Base-by-base conservation (phyloP, 176 grass and related monocot genomes). In the Oryza meridionalis region DNA sequence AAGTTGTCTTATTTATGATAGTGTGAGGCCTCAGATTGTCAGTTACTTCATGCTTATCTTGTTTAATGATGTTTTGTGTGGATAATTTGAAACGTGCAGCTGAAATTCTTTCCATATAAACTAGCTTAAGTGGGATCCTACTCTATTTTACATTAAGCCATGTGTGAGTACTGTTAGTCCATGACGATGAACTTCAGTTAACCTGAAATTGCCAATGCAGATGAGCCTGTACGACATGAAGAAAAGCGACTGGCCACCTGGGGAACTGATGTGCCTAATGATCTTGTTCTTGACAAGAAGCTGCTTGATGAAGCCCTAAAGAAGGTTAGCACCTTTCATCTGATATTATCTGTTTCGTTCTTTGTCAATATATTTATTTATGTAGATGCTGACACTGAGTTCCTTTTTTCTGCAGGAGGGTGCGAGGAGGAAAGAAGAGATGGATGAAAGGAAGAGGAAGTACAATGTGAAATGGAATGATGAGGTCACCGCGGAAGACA, bases 381-480 rank as follows among this genome's bases (percentile, higher is more conserved):
- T 25, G 33, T 59, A 29, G 44, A 65, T 78, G 29, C 76, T 92
- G 61, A 99, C 77, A 33, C 42, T 85, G 9, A 13, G n/a, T 80
- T 86, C 77, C 24, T 2, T 45, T 80, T 77, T 40, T 81, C 11
- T 68, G 11, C 77, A 99, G 93, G 96, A 96, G 96, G 84, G 84
- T 17, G 86, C 86, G 69, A 95, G 93, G 78, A 89, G 32, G 84
- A 99, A 89, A 73, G 96, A 92, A 82, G 89, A 99, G 68, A 93
- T 50, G 69, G 96, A 99, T 67, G 96, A 99, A 80, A 94, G 91
- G 65, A 99, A 98, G 73, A 81, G 96, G 42, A 99, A 99, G 80
- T 96, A 99, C 66, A 99, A 99, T 16, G 89, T 99, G 25, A 95
- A 94, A 40, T 99, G 91, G 89, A 88, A 94, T 29, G 93, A 99